Conservation (phyloP, 495 filamentous ascomycete species). For the Parmelia sp. region DNA sequence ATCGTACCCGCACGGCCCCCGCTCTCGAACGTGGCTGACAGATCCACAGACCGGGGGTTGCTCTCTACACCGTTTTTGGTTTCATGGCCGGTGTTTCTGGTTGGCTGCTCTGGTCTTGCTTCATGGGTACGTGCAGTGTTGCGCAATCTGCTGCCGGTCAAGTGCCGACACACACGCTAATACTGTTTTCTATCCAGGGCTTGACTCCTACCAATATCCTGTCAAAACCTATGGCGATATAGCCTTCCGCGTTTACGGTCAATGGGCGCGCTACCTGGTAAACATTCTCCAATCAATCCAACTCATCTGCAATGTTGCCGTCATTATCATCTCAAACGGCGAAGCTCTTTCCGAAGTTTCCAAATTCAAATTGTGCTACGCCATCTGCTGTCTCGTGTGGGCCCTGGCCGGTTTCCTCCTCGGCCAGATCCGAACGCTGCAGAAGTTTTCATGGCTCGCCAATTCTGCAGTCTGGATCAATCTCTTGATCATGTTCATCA, state of each 20-base stretch:
- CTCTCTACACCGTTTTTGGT: constrained; percentile 34
- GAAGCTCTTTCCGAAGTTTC: constrained; percentile 52
- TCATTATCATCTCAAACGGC: constrained; percentile 50
- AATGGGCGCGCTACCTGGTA: constrained; percentile 47
- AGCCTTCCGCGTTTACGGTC: constrained; percentile 50
- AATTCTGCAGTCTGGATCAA: constrained; percentile 54
- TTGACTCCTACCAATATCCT: constrained; percentile 43
- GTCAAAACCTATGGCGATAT: constrained; percentile 52
- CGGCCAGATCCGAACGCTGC: constrained; percentile 45
- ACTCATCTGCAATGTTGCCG: constrained; percentile 45
- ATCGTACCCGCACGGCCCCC: not conserved
- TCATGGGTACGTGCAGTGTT: constrained; percentile 48
- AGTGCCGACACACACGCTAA: not conserved
- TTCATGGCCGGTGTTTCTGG: constrained; percentile 42
- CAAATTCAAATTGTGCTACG: constrained; percentile 38
- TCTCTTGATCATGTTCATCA: constrained; percentile 45
- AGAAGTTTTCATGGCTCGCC: constrained; percentile 53
- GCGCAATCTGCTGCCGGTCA: not conserved
- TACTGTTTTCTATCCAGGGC: not conserved
- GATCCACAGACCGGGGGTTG: constrained; percentile 26
- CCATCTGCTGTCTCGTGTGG: constrained; percentile 37
- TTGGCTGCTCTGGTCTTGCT: constrained; percentile 52
- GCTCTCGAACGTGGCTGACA: not conserved
- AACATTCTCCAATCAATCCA: constrained; percentile 51
- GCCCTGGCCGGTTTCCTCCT: constrained; percentile 37